Evolutionary conservation across 352 stramenopile genomes (phyloP).

Genomic region (Globisporangium cystogenes): DNA sequence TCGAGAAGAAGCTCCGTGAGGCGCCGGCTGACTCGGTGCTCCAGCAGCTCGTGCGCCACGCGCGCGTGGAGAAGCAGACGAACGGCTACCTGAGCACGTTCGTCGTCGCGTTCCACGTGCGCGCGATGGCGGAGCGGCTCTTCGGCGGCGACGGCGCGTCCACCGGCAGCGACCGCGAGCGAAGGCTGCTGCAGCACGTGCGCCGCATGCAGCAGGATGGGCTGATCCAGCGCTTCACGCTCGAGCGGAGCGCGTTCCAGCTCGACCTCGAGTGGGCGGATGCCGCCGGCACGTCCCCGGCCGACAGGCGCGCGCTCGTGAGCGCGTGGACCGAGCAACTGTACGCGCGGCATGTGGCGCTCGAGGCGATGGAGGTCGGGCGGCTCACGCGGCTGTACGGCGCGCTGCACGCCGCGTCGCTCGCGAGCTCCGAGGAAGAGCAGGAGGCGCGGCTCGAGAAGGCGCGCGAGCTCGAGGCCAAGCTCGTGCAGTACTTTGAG

Average conservation of each 20-base stretch:
- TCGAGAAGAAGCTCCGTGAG: slow-evolving; percentile 43
- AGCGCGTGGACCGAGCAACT: slow-evolving; percentile 33
- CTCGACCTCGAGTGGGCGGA: slow-evolving; percentile 40
- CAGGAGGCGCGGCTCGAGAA: slow-evolving; percentile 19
- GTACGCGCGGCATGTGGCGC: slow-evolving; percentile 49
- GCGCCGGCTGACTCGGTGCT: slow-evolving; percentile 24
- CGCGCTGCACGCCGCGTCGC: slow-evolving; percentile 34
- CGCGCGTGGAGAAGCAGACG: slow-evolving; percentile 25
- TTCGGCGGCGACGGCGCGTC: slow-evolving; percentile 16
- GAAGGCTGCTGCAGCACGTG: slow-evolving; percentile 46
- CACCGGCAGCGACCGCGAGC: slow-evolving; percentile 26
- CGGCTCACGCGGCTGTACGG: slow-evolving; percentile 54
- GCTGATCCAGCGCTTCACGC: slow-evolving; percentile 47
- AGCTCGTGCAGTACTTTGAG: slow-evolving; percentile 65
- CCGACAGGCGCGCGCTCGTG: slow-evolving; percentile 12
- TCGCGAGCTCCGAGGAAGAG: slow-evolving; percentile 14
- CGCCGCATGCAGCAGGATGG: slow-evolving; percentile 44
- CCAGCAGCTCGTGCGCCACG: slow-evolving; percentile 30
- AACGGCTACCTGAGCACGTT: slow-evolving; percentile 59
- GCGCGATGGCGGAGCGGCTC: slow-evolving; percentile 32
- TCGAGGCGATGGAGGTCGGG: slow-evolving; percentile 52
- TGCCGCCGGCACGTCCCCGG: too few species aligned
- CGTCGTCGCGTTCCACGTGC: slow-evolving; percentile 51
- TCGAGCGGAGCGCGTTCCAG: slow-evolving; percentile 46
- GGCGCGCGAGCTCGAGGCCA: slow-evolving; percentile 33